These are phyloP conservation scores for Acanthochlamys bracteata DNA, from an alignment of 106 monocot genomes.

Conservation along the genomic window DNA sequence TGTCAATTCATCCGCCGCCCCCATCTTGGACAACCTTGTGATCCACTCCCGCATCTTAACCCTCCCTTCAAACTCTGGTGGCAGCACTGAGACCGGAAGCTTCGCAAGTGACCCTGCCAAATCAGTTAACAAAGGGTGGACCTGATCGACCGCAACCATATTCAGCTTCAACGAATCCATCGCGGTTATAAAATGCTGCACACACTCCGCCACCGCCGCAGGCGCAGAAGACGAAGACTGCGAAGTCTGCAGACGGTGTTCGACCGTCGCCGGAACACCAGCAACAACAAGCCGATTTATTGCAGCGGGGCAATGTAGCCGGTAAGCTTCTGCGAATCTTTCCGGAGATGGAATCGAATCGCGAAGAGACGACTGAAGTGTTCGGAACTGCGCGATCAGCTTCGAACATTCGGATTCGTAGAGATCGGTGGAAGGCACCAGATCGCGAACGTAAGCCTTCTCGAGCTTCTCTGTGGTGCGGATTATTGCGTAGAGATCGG, in stretches of 20 bases:
- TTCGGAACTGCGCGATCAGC: constrained; percentile 75
- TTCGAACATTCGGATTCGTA: constrained; percentile 92
- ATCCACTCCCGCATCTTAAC: constrained; percentile 86
- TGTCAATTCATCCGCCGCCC: constrained; percentile 81
- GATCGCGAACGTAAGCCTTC: constrained; percentile 90
- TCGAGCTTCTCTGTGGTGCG: constrained; percentile 90
- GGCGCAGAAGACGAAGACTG: constrained; percentile 22
- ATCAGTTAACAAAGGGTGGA: constrained; percentile 66
- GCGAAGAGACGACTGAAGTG: constrained; percentile 62
- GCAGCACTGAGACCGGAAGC: constrained; percentile 49
- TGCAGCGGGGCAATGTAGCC: constrained; percentile 69
- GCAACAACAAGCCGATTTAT: constrained; percentile 70
- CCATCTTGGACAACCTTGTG: constrained; percentile 71
- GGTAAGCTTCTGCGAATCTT: constrained; percentile 70
- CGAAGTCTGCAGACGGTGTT: constrained; percentile 41
- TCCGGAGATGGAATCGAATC: constrained; percentile 54
- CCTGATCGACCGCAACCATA: constrained; percentile 74
- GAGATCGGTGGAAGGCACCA: constrained; percentile 57
- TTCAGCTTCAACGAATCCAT: constrained; percentile 72
- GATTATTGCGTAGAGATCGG: constrained; percentile 92
- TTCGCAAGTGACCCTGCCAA: constrained; percentile 56
- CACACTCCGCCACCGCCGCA: constrained; percentile 69
- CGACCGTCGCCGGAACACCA: constrained; percentile 84
- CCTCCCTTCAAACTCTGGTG: constrained; percentile 71
- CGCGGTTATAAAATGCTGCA: constrained; percentile 78